phyloP scores from a whole-genome alignment of 805 yeast genomes.

The Suhomyces vadensis region DNA sequence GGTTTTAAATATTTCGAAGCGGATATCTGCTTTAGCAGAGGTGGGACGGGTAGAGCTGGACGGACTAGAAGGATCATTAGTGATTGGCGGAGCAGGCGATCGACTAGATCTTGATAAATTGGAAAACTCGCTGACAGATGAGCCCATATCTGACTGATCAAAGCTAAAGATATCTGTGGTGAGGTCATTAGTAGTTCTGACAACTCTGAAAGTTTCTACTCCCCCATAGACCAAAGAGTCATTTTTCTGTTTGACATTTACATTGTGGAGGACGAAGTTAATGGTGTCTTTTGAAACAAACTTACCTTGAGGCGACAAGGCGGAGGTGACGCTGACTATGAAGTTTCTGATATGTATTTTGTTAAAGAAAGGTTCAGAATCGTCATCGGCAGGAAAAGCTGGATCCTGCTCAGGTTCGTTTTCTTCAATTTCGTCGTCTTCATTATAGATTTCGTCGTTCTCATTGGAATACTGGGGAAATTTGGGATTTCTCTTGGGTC shows the following conservation, averaged over 20 bases:
- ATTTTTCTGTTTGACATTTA: constrained; percentile 46
- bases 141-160: constrained; percentile 4
- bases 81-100: neutral
- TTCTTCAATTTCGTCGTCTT: constrained; percentile 12
- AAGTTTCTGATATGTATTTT: constrained; percentile 40
- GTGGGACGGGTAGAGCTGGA: constrained; percentile 1
- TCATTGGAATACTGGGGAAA: constrained; percentile 29
- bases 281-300: constrained; percentile 38
- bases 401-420: constrained; percentile 10
- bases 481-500: constrained; percentile 9
- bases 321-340: constrained; percentile 48
- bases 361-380: constrained; percentile 31
- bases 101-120: neutral
- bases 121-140: neutral
- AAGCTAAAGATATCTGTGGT: constrained; percentile 6
- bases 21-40: constrained; percentile 45
- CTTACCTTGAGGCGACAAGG: constrained; percentile 39
- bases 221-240: constrained; percentile 50
- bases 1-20: constrained; percentile 49
- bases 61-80: neutral
- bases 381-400: constrained; percentile 3
- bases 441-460: constrained; percentile 10
- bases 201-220: constrained; percentile 33
- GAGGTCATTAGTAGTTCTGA: constrained; percentile 13
- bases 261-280: constrained; percentile 24